Conservation (phyloP, 768 basidiomycete genomes). For the Strobilomyces dryophilus region DNA sequence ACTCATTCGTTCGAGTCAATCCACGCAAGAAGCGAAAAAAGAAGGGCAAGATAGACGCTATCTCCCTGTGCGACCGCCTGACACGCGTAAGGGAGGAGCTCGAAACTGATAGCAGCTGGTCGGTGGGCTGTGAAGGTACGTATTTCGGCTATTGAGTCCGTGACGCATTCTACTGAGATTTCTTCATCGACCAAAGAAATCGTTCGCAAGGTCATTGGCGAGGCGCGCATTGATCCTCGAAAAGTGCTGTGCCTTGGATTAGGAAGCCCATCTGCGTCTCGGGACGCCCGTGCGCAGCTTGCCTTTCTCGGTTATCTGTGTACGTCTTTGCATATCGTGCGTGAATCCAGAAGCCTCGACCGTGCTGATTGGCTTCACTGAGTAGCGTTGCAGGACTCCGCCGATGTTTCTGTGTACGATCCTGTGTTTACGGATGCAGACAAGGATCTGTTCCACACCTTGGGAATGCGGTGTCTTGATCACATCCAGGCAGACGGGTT, state of each 20-base stretch:
- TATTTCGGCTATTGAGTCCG: conserved; percentile 21
- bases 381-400: conserved; percentile 38
- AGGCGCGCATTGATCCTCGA: conserved; percentile 19
- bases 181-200: conserved; percentile 29
- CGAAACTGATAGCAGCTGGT: conserved; percentile 44
- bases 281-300: conserved; percentile 63
- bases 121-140: conserved; percentile 53
- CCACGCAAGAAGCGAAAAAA: conserved; percentile 49
- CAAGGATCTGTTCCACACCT: conserved; percentile 39
- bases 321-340: conserved; percentile 53
- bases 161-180: not conserved
- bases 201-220: conserved; percentile 32
- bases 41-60: conserved; percentile 28
- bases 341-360: conserved; percentile 30
- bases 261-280: conserved; percentile 64
- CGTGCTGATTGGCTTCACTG: conserved; percentile 8
- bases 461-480: conserved; percentile 34
- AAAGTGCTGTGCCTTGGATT: conserved; percentile 66
- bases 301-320: conserved; percentile 58
- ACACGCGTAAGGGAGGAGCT: conserved; percentile 45
- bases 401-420: conserved; percentile 56
- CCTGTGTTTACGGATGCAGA: conserved; percentile 71
- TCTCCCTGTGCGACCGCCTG: conserved; percentile 37
- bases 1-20: conserved; percentile 49
- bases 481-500: conserved; percentile 49